Conservation (phyloP, 352 stramenopile genomes). For the Salisapilia sapeloensis region DNA sequence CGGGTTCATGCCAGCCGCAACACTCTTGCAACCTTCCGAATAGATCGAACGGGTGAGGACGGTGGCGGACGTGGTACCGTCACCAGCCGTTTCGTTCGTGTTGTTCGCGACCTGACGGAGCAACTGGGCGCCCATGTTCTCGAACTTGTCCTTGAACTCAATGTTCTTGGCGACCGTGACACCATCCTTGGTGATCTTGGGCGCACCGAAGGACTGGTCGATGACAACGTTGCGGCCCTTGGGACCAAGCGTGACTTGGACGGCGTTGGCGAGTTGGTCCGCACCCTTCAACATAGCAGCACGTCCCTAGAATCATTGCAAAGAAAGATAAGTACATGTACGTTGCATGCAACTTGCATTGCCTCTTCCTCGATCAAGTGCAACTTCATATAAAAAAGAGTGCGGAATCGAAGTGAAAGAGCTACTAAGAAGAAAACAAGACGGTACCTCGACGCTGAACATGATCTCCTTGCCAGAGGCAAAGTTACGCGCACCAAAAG, state of each 20-base stretch:
- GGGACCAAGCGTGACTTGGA: slow-evolving; percentile 98
- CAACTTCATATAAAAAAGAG: too few relatives aligned
- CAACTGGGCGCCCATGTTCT: slow-evolving; percentile 81
- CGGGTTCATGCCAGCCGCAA: slow-evolving; percentile 99
- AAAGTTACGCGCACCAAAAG: slow-evolving; percentile 45
- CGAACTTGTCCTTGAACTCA: slow-evolving; percentile 94
- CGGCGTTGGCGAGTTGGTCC: slow-evolving; percentile 96
- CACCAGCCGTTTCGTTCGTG: slow-evolving; percentile 98
- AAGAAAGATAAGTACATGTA: too few relatives aligned
- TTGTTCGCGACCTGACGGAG: slow-evolving; percentile 89
- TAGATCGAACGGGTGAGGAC: slow-evolving; percentile 98
- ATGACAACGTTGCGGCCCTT: slow-evolving; percentile 99
- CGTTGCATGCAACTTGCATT: too few relatives aligned
- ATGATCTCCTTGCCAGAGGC: slow-evolving; percentile 96
- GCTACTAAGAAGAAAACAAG: background rate
- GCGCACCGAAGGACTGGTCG: slow-evolving; percentile 93
- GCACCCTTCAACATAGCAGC: slow-evolving; percentile 97
- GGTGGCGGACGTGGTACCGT: slow-evolving; percentile 99
- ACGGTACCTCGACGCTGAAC: slow-evolving; percentile 88
- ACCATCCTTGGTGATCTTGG: slow-evolving; percentile 98
- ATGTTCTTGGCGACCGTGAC: slow-evolving; percentile 96
- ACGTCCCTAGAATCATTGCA: slow-evolving; percentile 72
- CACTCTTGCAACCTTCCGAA: slow-evolving; percentile 96
- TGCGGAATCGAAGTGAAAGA: too few relatives aligned
- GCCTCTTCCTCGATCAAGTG: too few relatives aligned